Base-by-base conservation (phyloP, 345 rosid species). In the Rhodamnia argentea region DNA sequence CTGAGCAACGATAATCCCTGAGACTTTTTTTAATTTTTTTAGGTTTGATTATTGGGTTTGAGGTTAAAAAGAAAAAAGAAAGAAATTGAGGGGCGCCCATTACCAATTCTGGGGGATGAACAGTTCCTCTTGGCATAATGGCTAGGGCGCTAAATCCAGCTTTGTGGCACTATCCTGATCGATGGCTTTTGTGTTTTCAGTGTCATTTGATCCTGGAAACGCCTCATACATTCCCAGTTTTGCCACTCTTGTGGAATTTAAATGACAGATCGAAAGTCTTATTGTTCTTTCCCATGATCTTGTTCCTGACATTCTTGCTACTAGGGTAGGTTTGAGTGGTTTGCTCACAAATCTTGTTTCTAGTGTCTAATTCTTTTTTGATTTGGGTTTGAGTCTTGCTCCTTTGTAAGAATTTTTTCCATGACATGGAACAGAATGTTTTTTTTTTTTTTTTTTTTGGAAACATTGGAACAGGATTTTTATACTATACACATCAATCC, bases 41-140 rank as follows among this genome's bases (percentile, higher is more conserved):
- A 37, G 9, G 2, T 56, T n/a, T 20, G 24, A 70, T 70, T 7
- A 40, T 70, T 70, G 47, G 47, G 78, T 70, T 37, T 70, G 47
- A 20, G 24, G 4, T 9, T 70, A 32, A 32, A 32, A 32, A 18
- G 1, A 9, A 2, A 7, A 15, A 3, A 29, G 15, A 5, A n/a
- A 11, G 10, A 22, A 78, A 40, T 4, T 0, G 4, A 12, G 5
- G 22, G 52, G 98, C 99, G 93, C 91, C 98, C 93, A 91, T 95
- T 96, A 95, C 99, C 99, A 96, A 95, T 96, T 94, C 97, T 92
- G 92, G 87, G 74, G 98, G 97, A 95, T 90, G 1, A 44, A 26
- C 51, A 0, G 92, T 95, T 93, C 96, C 98, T 93, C 93, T 84
- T 76, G 98, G 95, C 82, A 85, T 96, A 96, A 96, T 96, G 99